Evolutionary conservation across 2,329 filamentous ascomycete species (phyloP), one percentile per base, ranked within the genome.

Genomic region (Pseudogymnoascus sp.): DNA sequence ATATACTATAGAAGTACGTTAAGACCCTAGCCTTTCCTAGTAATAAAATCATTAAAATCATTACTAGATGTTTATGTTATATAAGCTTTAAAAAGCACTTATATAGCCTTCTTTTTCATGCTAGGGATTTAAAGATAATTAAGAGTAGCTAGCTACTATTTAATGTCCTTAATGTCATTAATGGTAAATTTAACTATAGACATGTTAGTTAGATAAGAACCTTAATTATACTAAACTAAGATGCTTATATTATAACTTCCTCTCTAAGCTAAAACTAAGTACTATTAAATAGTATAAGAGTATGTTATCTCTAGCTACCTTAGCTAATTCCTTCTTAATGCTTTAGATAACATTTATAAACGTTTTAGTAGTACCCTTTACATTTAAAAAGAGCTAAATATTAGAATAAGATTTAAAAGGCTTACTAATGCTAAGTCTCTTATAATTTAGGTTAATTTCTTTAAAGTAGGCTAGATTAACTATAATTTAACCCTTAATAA

Each of bases 391-490:
- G 44, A 53, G 21, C 26, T 19, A 53, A 53, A 53, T 31, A 26
- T 53, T n/a, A 40, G 36, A 40, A 17, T 4, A 40, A 40, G 36
- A 40, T 8, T 40, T 40, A 40, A n/a, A 40, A 40, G 36, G 36
- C 36, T 40, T n/a, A 11, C 36, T 40, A 40, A 67, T 62, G 44
- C 53, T 66, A 47, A 64, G 64, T 64, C 62, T 68, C 31, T 61
- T n/a, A 33, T 71, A 70, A 64, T 70, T 70, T 17, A 68, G 69
- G 59, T 72, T 71, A 33, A 62, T 67, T 59, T 70, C 67, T 61
- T 62, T 63, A 65, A 73, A 73, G 62, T 67, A 68, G 53, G 64
- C 64, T n/a, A 69, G 64, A 67, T 73, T 66, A 23, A 74, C 62
- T 50, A 74, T 71, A 60, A 74, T 67, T 65, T 65, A 65, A 62